Base-by-base conservation (phyloP, 2,329 filamentous ascomycete genomes). In the Aspergillus proliferans region DNA sequence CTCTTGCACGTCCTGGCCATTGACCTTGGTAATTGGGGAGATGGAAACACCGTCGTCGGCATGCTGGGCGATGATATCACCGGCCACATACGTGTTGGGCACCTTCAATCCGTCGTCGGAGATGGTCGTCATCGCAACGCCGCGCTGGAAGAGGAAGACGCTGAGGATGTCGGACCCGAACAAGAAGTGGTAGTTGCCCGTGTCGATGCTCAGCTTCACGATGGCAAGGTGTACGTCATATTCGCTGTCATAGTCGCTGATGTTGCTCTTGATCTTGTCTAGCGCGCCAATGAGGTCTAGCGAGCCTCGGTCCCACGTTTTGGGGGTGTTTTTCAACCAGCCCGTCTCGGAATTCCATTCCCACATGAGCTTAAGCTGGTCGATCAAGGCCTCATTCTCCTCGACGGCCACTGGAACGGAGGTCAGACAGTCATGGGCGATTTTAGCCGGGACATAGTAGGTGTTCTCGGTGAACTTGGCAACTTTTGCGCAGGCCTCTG, bases 1-100 rank as follows among this genome's bases (percentile, higher is more conserved):
- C 26, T 55, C 39, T 10, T 59, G 45, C 2, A 58, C 60, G 49
- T 66, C 60, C 30, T 60, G n/a, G 41, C 59, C 62, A 41, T 69
- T 56, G 40, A 68, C 64, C 6, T 55, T 57, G 8, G 52, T 54
- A 19, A 69, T 58, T 3, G 65, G 51, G 7, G 65, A 66, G 8
- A 52, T 50, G 2, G 44, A 9, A 4, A 36, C 40, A 12, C 40
- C 39, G 56, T 53, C 41, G 21, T 49, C 47, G 2, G 43, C 26
- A n/a, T 58, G 48, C 4, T 34, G 39, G 9, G 14, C 18, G 4
- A 48, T 26, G 10, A 61, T 22, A 30, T 61, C 58, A 14, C 28
- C 52, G 56, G 39, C 33, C 47, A 49, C 50, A 26, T 47, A 51
- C 8, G 38, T 30, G 22, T 40, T 47, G 6, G 47, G 33, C 21